Base-by-base conservation (phyloP, 2,329 filamentous ascomycete genomes). In the Albophoma yamanashiensis region DNA sequence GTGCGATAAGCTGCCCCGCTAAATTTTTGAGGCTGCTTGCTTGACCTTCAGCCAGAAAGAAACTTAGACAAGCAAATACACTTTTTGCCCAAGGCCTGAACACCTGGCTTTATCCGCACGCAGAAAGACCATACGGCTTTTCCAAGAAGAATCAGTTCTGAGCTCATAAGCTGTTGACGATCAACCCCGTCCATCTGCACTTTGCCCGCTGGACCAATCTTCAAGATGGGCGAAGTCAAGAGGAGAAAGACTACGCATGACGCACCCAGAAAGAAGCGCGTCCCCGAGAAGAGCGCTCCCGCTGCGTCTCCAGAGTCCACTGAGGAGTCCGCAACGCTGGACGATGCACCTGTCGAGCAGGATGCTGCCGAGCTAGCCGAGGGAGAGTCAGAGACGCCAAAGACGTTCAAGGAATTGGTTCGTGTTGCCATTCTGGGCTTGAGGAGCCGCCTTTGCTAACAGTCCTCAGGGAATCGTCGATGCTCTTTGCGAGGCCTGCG, bases 401-500 rank as follows among this genome's bases (percentile, higher is more conserved):
- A 87, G 74, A 85, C 84, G 0, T 91, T 91, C 68, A 84, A 82
- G 59, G 87, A 90, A 40, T 72, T 90, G 53, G 81, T 83, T 71
- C 38, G 75, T 42, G n/a, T 34, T 38, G 8, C 1, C 2, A 1
- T 5, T 9, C 15, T 34, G 17, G 17, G 11, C 14, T 15, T 12
- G 5, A 17, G 3, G 5, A 5, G 25, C 1, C 4, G 12, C 59
- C 20, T 31, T 11, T 27, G 2, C 8, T 31, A 4, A n/a, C 22
- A 1, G 17, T 55, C 15, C 1, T 12, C 27, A 87, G 84, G 93
- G 93, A 31, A 83, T 97, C 57, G 89, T 92, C 61, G 91, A 95
- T 60, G 84, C 89, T 38, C 81, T 99, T 58, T 95, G 91, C 75
- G 92, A 97, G 71, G 91, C 93, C 57, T 97, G 93, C 76, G 83